These are phyloP conservation scores for Potentilla sterilis DNA, from an alignment of 306 rosid genomes.

Conservation along the genomic window DNA sequence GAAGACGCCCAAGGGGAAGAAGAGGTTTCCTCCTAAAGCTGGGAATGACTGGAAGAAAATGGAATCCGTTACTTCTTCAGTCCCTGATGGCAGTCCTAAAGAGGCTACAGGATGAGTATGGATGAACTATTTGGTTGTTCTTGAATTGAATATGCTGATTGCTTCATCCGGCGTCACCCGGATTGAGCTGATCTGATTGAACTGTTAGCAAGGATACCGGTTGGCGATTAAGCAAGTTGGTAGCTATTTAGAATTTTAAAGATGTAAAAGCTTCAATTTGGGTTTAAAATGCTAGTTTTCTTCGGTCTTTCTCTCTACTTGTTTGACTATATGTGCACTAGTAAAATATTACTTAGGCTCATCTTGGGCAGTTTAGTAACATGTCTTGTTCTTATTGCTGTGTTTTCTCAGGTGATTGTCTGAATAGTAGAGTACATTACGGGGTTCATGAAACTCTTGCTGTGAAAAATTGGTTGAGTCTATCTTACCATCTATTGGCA, in stretches of 20 bases:
- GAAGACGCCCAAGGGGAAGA: not conserved
- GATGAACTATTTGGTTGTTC: not conserved
- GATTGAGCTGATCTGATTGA: constrained; percentile 3
- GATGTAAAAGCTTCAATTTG: constrained; percentile 21
- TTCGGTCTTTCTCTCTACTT: not conserved
- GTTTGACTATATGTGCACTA: not conserved
- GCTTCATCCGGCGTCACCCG: not conserved
- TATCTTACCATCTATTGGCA: not conserved
- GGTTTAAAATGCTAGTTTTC: constrained; percentile 1
- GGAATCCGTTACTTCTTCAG: constrained; percentile 25
- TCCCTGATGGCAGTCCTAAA: constrained; percentile 12
- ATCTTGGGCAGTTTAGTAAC: not conserved
- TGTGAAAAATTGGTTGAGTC: not conserved
- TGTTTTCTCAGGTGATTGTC: not conserved
- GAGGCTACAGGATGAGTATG: constrained; percentile 14
- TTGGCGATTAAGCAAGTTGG: constrained; percentile 19
- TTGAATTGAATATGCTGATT: not conserved
- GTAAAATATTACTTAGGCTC: constrained; percentile 1
- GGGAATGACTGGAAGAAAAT: constrained; percentile 24
- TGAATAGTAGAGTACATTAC: not conserved
- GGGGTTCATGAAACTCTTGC: not conserved
- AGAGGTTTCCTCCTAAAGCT: not conserved
- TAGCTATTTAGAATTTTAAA: constrained; percentile 2
- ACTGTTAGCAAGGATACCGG: not conserved
- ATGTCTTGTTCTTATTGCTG: not conserved